These are phyloP conservation scores for Rosa multiflora DNA, from an alignment of 306 rosid genomes.

Conservation along the genomic window DNA sequence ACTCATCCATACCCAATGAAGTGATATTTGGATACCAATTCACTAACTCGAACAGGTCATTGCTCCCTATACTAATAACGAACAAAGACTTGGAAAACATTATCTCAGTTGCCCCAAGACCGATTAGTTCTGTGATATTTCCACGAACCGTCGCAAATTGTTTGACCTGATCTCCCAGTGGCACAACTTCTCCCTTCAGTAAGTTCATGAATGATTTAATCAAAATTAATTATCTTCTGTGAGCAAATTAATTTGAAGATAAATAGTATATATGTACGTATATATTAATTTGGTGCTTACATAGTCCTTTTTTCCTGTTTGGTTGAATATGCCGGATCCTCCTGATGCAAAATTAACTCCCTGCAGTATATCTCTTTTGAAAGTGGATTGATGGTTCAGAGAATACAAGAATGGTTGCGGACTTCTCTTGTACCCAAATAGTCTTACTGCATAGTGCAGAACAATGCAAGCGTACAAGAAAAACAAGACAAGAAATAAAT, in stretches of 20 bases:
- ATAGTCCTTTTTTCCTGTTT: constrained; percentile 25
- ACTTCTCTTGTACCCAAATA: constrained; percentile 38
- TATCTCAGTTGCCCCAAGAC: not conserved
- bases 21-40: not conserved
- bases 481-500: not conserved
- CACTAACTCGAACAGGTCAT: constrained; percentile 37
- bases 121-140: constrained; percentile 25
- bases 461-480: not conserved
- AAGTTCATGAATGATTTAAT: not conserved
- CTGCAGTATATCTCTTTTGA: constrained; percentile 22
- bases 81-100: constrained; percentile 41
- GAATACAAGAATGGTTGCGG: constrained; percentile 47
- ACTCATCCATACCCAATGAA: not conserved
- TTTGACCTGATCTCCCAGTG: constrained; percentile 37
- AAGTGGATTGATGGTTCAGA: constrained; percentile 6
- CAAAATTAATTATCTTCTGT: not conserved
- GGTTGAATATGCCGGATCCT: constrained; percentile 44
- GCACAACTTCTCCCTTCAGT: constrained; percentile 40
- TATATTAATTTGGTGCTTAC: not conserved
- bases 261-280: not conserved
- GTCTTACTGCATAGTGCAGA: constrained; percentile 18
- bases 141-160: constrained; percentile 38
- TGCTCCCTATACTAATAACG: constrained; percentile 46
- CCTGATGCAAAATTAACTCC: constrained; percentile 59
- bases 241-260: not conserved